Conservation (phyloP, 768 basidiomycete species). For the Tulasnella sp. region DNA sequence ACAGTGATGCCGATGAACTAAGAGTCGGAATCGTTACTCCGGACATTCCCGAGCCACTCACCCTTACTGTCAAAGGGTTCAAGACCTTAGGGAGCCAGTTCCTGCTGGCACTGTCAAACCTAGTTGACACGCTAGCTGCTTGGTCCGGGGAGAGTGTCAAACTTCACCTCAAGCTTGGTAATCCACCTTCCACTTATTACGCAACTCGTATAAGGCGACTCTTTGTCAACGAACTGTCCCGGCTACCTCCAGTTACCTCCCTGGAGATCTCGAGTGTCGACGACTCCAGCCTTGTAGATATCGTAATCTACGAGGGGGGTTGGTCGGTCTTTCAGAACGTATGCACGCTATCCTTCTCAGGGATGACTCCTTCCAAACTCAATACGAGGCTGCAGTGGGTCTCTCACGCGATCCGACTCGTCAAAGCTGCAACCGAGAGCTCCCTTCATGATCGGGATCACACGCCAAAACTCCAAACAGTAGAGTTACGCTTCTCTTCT, state of each 20-base stretch:
- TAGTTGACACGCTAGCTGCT: neutral
- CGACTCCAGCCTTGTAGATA: neutral
- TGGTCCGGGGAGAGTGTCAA: neutral
- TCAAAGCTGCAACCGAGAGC: neutral
- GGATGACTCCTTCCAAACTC: neutral
- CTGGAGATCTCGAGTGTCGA: neutral
- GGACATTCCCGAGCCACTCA: neutral
- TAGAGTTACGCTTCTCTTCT: neutral
- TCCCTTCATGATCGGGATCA: neutral
- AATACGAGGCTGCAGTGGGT: neutral
- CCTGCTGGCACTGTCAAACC: neutral
- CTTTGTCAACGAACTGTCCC: neutral
- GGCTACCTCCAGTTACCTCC: neutral
- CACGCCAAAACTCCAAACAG: neutral
- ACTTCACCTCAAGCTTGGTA: neutral
- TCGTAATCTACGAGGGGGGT: neutral
- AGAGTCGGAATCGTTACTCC: neutral
- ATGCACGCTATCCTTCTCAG: neutral
- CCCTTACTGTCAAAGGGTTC: neutral
- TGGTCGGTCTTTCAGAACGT: neutral
- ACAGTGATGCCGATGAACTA: neutral
- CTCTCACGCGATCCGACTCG: neutral
- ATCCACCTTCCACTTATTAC: neutral
- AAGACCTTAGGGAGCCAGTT: neutral
- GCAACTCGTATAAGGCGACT: neutral